Base-by-base conservation (phyloP, 2,329 filamentous ascomycete species). In the Aschersonia sp. region DNA sequence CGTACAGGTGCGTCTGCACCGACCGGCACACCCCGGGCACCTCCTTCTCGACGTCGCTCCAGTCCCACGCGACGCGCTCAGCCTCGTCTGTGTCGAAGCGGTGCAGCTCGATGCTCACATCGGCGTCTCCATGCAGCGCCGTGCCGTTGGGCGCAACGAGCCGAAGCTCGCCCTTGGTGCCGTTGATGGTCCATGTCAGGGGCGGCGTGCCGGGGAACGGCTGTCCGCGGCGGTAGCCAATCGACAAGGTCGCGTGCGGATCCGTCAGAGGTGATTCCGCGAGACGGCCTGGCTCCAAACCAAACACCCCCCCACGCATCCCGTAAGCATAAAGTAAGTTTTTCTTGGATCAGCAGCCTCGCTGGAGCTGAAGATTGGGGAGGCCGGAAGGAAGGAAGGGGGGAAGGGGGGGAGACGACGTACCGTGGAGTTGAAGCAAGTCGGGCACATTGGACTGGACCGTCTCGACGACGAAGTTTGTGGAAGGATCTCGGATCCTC, bases 141-240 rank as follows among this genome's bases (percentile, higher is more conserved):
- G 59, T 52, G 0, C 62, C 62, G 0, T 53, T 57, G 5, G 51
- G 49, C 0, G 62, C 56, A 0, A 58, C 60, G 0, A 75, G 53
- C 11, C 67, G 59, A 4, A 76, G 61, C 58, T 77, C 72, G 0
- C 72, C 73, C 50, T 66, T 69, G 46, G 72, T 68, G 22, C 76
- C 74, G 43, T 69, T 62, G 40, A 80, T 67, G 6, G 62, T 66
- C 71, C 74, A 79, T 1, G 66, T 57, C 0, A 74, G 55, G 2
- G 60, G 63, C 0, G 70, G 64, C 0, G 70, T 66, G 1, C 63
- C 69, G 0, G 67, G 67, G 55, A 77, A 76, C 0, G 69, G 64
- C 12, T 67, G 63, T 0, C 74, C 74, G 11, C 67, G 66, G 4
- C 70, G 68, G 51, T 71, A 66, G 5, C 66, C 66, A n/a, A 69